Evolutionary conservation across 176 grass and related monocot genomes (phyloP).

Genomic region (Carex littledalei): DNA sequence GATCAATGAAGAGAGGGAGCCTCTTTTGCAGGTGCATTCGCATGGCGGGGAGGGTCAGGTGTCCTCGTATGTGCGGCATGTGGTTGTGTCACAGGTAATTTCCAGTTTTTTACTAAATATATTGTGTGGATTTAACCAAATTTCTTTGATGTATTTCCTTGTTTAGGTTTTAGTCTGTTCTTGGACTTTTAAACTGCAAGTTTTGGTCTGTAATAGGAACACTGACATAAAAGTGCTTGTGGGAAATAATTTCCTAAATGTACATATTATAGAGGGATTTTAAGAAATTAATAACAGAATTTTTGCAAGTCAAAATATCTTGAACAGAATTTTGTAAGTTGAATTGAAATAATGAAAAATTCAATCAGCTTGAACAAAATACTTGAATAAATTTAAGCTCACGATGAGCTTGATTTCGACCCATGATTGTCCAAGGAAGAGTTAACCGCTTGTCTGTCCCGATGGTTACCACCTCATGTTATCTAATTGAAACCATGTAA

Average conservation of each 20-base stretch:
- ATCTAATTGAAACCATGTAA: too few species aligned
- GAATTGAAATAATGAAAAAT: neutral
- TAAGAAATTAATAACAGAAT: neutral
- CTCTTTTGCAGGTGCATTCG: constrained; percentile 12
- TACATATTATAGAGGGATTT: neutral
- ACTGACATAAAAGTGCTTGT: neutral
- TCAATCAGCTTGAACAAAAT: neutral
- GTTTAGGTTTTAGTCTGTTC: neutral
- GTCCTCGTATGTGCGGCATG: constrained; percentile 43
- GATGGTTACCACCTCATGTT: neutral
- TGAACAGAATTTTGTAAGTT: too few species aligned
- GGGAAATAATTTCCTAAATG: neutral
- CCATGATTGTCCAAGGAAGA: neutral
- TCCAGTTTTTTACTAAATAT: neutral
- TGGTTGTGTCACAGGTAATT: constrained; percentile 84
- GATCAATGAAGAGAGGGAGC: neutral
- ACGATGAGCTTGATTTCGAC: neutral
- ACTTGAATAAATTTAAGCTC: neutral
- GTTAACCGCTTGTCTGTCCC: neutral
- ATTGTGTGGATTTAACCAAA: neutral
- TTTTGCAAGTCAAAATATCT: neutral
- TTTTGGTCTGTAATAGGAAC: neutral
- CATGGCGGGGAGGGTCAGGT: constrained; percentile 27
- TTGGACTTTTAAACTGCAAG: neutral
- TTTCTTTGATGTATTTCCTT: neutral